phyloP scores from a whole-genome alignment of 2,329 filamentous ascomycete species.

The Scedosporium dehoogii region DNA sequence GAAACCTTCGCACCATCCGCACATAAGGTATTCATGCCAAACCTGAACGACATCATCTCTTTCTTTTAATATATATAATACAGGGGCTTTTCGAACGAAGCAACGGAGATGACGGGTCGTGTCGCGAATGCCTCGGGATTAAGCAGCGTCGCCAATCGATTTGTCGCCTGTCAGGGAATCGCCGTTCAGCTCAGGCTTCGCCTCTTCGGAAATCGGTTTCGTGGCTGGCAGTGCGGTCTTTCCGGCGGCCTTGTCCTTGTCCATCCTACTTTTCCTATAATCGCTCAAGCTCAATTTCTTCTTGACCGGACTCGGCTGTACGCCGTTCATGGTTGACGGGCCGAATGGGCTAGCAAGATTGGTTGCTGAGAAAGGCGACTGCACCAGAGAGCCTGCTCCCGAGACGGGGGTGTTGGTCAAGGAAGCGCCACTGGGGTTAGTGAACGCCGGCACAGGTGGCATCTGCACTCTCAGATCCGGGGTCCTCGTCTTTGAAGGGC shows the following conservation, averaged over 20 bases:
- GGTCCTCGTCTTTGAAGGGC: slow-evolving; percentile 24
- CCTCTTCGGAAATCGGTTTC: slow-evolving; percentile 7
- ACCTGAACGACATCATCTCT: neutral
- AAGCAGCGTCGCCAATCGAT: neutral
- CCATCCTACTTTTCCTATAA: slow-evolving; percentile 50
- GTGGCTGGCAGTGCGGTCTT: slow-evolving; percentile 15
- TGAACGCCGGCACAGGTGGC: slow-evolving; percentile 44
- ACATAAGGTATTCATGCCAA: neutral
- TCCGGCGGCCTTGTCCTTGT: slow-evolving; percentile 38
- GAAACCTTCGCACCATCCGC: neutral
- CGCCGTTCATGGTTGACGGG: slow-evolving; percentile 31
- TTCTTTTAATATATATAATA: slow-evolving; percentile 6
- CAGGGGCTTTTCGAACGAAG: neutral
- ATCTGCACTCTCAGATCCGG: slow-evolving; percentile 44
- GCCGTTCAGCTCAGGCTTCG: neutral
- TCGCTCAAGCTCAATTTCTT: slow-evolving; percentile 60
- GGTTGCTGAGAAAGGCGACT: slow-evolving; percentile 39
- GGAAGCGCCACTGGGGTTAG: slow-evolving; percentile 23
- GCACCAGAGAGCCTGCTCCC: slow-evolving; percentile 26
- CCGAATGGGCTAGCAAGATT: slow-evolving; percentile 33
- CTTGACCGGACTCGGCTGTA: slow-evolving; percentile 50
- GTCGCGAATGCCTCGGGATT: slow-evolving; percentile 1
- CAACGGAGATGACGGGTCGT: neutral
- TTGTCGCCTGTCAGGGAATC: neutral
- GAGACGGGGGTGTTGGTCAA: slow-evolving; percentile 36